Base-by-base conservation (phyloP, 2,329 filamentous ascomycete genomes). In the Pyrenochaeta sp. region DNA sequence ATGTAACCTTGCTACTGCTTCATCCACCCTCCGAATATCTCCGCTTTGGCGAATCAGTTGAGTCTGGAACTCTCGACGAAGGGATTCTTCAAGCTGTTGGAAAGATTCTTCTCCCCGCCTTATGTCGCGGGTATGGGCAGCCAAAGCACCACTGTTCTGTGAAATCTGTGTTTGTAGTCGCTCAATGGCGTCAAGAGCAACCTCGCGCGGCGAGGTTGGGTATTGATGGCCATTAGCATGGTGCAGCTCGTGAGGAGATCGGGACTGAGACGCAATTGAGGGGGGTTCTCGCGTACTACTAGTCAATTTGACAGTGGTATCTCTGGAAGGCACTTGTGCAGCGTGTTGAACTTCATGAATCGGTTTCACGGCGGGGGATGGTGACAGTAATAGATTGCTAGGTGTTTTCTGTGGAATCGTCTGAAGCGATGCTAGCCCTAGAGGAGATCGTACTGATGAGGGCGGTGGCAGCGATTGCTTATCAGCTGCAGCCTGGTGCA, bases 141-240 rank as follows among this genome's bases (percentile, higher is more conserved):
- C 68, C 24, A 78, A 62, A 1, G 72, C 72, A 39, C 72, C 69
- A 47, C 80, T 80, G 65, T 82, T 82, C 61, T 79, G 78, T 10
- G 80, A 78, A 28, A 82, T 78, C 60, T 83, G 81, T n/a, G 79
- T 79, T 63, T 83, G 81, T 42, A 83, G 66, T 13, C 80, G 78
- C 40, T 78, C 68, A 61, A 82, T 74, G 47, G 79, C 79, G 57
- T 80, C 78, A 19, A 78, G 69, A 22, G 72, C 59, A 24, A 77
- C 71, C 10, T 76, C 69, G 15, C 64, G 65, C 19, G 68, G 63
- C 19, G 71, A 56, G 9, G 65, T 66, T 49, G 76, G 74, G 46
- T 75, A 76, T 15, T 59, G 60, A 25, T 71, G 66, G 28, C 69
- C 70, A 51, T 75, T 74, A 24, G 54, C 51, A 12, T 65, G 61